Evolutionary conservation across 345 rosid genomes (phyloP), one percentile per base, ranked within the genome.

Genomic region (Eucalyptus decipiens): DNA sequence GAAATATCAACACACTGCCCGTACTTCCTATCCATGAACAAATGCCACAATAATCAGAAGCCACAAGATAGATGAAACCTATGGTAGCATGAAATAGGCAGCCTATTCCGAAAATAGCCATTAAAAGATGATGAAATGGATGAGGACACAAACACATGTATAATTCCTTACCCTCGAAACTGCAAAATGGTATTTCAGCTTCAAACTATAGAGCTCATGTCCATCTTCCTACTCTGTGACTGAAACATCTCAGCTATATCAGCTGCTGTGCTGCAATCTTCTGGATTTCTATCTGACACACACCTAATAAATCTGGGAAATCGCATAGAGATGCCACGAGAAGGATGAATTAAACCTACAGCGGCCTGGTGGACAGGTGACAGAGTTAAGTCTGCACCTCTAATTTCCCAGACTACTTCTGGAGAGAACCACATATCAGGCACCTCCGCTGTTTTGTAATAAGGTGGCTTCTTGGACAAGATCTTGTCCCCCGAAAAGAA

Each of bases 381-480:
- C n/a, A 97, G 88, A 18, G 98, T 96, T 40, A 97, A 94, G 90
- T 97, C 98, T 26, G 99, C 98, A 50, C 97, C 98, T 90, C 94
- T 93, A 86, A 96, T 94, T 92, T 93, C 97, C 99, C 99, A 97
- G 26, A 96, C 97, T 40, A 93, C 91, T 89, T 94, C 96, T 10
- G 97, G 91, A 11, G 95, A 72, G 90, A 97, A 96, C 99, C 99
- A 96, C 94, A 94, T 89, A 87, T 96, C 97, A 7, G 99, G 97
- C 58, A 88, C 93, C 94, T 97, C 99, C 13, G 90, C 94, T 37
- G 99, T 97, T 88, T 91, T 92, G 89, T 96, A 97, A 91, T 96
- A 97, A 30, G 94, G 90, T 13, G 97, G 97, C 89, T 94, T 96
- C 90, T 93, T 96, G 23, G 91, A 72, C 87, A 96, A 91, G 80